These are phyloP conservation scores for Leptomonas seymouri DNA, from an alignment of 208 protist genomes.

Conservation along the genomic window DNA sequence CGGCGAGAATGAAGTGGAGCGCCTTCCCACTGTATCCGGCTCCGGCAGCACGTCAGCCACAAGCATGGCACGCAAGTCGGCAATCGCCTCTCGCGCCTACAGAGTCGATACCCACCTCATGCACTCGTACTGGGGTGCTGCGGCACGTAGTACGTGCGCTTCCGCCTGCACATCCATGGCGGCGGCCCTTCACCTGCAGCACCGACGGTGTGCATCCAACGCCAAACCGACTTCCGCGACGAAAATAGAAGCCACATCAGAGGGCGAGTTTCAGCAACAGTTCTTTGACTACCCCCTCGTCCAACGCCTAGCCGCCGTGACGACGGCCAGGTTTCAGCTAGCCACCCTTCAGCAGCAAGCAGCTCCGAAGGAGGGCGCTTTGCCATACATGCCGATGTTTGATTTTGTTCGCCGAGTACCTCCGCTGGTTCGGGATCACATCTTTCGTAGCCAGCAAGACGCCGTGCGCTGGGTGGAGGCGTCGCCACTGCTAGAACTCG, in stretches of 20 bases:
- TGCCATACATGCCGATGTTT: slow-evolving; percentile 41
- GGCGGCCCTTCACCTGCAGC: slow-evolving; percentile 5
- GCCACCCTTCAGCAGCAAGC: not conserved
- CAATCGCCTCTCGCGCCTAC: too few species aligned
- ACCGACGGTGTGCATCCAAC: slow-evolving; percentile 6
- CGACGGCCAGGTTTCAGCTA: slow-evolving; percentile 33
- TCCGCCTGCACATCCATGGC: not conserved
- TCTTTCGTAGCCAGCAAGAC: slow-evolving; percentile 36
- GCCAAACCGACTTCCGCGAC: not conserved
- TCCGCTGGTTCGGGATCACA: slow-evolving; percentile 48
- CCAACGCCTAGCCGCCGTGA: slow-evolving; percentile 53
- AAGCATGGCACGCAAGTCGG: too few species aligned
- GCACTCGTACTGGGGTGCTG: not conserved
- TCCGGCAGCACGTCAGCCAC: too few species aligned
- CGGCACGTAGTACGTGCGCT: not conserved
- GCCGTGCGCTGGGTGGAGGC: slow-evolving; percentile 39
- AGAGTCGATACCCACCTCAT: too few species aligned
- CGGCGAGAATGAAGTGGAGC: not conserved
- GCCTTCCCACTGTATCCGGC: too few species aligned
- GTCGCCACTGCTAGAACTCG: slow-evolving; percentile 42
- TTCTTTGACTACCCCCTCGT: slow-evolving; percentile 42
- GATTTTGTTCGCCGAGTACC: slow-evolving; percentile 59
- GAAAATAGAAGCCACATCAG: not conserved
- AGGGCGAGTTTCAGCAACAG: slow-evolving; percentile 11
- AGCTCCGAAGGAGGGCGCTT: not conserved